Evolutionary conservation across 2,329 filamentous ascomycete genomes (phyloP).

Genomic region (Aspergillus floridensis): DNA sequence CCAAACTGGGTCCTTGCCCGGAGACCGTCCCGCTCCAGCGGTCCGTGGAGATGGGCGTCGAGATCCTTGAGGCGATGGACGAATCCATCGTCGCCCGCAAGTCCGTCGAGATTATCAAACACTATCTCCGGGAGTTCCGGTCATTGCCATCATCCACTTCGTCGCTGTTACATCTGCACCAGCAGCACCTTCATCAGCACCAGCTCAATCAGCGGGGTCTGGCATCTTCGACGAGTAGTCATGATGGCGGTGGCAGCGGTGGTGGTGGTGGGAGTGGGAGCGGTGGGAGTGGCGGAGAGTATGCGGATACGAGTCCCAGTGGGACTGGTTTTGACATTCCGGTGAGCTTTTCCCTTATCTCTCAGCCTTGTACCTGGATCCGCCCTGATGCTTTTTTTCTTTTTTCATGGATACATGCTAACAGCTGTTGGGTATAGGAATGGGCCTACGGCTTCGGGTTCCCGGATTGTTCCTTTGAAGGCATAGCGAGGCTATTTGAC

Average conservation of each 20-base stretch:
- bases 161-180: background rate
- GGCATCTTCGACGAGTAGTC: background rate
- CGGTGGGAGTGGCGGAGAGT: background rate
- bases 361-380: background rate
- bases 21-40: conserved; percentile 28
- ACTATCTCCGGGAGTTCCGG: conserved; percentile 32
- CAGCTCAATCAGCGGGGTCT: background rate
- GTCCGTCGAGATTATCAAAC: conserved; percentile 38
- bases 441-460: conserved; percentile 38
- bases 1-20: conserved; percentile 27
- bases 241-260: background rate
- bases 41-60: conserved; percentile 39
- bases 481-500: conserved; percentile 35
- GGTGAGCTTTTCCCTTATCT: conserved; percentile 13
- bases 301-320: conserved; percentile 12
- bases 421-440: conserved; percentile 18
- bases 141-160: conserved; percentile 5
- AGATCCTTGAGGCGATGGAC: conserved; percentile 44
- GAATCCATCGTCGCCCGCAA: conserved; percentile 42
- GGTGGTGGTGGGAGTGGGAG: background rate
- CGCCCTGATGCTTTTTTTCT: too few species aligned
- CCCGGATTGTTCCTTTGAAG: conserved; percentile 38
- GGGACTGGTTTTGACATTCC: conserved; percentile 28
- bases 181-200: background rate
- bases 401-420: background rate